Base-by-base conservation (phyloP, 768 basidiomycete species). In the Lactarius indigo region DNA sequence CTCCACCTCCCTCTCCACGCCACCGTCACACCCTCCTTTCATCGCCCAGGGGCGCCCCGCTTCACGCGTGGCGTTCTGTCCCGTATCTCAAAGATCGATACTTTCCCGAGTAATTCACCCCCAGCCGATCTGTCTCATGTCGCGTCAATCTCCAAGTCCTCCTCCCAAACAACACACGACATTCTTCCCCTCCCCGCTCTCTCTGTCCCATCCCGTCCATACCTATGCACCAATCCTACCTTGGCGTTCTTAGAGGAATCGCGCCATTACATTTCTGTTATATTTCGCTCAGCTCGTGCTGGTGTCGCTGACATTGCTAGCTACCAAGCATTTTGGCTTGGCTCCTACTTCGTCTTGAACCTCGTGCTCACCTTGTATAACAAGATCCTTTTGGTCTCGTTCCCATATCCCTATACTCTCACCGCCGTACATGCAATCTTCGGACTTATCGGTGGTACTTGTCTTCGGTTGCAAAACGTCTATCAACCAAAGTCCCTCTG, bases 341-440 rank as follows among this genome's bases (percentile, higher is more conserved):
- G 76, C 5, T 80, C 93, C 68, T 98, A 97, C 79, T 98, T 99
- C 74, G 76, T 79, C 67, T 90, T 96, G 83, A 98, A 98, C 77
- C 87, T 98, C 33, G 84, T 86, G 13, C 85, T 99, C 69, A 98
- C 96, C 9, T 80, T 99, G 54, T 97, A 93, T 78, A 99, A 99
- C 84, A 99, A 99, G 78, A 83, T 86, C 42, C 88, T 98, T 20
- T 87, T 99, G 68, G 88, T 92, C 61, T 86, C 84, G 64, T 98
- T 98, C 74, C 97, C 97, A 0, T 98, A 93, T 73, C 96, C 96
- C 2, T 98, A 98, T 81, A 91, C 94, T 2, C 83, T 99, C 28
- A 98, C 96, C 1, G 95, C 94, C 6, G 71, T 97, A 5, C 96
- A 98, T 74, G 90, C 96, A 4, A 80, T 98, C 15, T 92, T 88